Evolutionary conservation across 169 alveolate genomes (phyloP).

Genomic region (Plasmodium inui): DNA sequence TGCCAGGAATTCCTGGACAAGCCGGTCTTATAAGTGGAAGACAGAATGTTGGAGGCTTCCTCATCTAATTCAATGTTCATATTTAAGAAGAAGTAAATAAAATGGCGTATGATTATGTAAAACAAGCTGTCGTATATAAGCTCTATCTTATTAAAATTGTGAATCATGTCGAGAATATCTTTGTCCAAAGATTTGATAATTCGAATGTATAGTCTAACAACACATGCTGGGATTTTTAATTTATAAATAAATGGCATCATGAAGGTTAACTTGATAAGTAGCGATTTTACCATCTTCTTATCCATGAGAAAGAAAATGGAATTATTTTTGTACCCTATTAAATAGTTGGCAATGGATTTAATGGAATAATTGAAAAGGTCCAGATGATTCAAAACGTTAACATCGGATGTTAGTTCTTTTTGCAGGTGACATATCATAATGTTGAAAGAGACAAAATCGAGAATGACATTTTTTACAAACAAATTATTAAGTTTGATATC

Average conservation of each 20-base stretch:
- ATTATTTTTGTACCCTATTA: conserved; percentile 45
- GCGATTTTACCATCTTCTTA: conserved; percentile 45
- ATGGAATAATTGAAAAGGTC: conserved; percentile 63
- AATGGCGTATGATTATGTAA: conserved; percentile 49
- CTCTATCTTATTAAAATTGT: conserved; percentile 30
- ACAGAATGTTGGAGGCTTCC: conserved; percentile 48
- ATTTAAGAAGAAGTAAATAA: conserved; percentile 63
- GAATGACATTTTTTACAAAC: conserved; percentile 54
- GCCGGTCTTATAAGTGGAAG: conserved; percentile 36
- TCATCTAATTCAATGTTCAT: conserved; percentile 65
- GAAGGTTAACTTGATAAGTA: conserved; percentile 56
- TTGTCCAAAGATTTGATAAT: conserved; percentile 66
- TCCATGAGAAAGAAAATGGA: conserved; percentile 54
- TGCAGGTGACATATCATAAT: conserved; percentile 66
- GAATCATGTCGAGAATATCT: conserved; percentile 52
- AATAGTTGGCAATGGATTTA: conserved; percentile 67
- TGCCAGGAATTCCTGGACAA: conserved; percentile 8
- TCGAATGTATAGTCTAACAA: conserved; percentile 49
- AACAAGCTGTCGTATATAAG: conserved; percentile 64
- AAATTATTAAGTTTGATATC: conserved; percentile 46
- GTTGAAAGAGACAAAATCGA: conserved; percentile 71
- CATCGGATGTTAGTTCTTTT: conserved; percentile 55
- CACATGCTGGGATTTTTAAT: conserved; percentile 71
- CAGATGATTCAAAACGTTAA: conserved; percentile 30
- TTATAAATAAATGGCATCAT: conserved; percentile 71